Evolutionary conservation across 2,329 filamentous ascomycete species (phyloP).

Genomic region (Pseudocercospora cruenta): DNA sequence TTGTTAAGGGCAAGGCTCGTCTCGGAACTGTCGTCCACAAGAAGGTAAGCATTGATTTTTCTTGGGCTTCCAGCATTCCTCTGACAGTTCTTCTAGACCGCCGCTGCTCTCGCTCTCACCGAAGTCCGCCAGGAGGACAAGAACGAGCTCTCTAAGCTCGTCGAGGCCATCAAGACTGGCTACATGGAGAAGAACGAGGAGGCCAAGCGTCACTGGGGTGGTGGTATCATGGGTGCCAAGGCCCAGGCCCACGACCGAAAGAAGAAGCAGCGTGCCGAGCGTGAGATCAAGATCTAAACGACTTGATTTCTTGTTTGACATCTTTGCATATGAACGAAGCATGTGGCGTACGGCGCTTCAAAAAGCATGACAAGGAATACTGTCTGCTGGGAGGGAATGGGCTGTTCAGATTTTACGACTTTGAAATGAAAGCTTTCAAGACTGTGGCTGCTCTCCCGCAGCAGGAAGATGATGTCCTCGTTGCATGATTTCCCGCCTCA

Average conservation of each 20-base stretch:
- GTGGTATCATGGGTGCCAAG: slow-evolving; percentile 99
- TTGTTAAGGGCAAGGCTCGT: slow-evolving; percentile 99
- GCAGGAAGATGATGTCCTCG: slow-evolving; percentile 24
- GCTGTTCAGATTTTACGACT: slow-evolving; percentile 28
- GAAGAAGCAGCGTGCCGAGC: slow-evolving; percentile 92
- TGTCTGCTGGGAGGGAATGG: slow-evolving; percentile 27
- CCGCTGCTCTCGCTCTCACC: slow-evolving; percentile 91
- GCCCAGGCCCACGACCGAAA: slow-evolving; percentile 76
- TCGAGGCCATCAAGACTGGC: slow-evolving; percentile 95
- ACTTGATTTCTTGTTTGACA: slow-evolving; percentile 9
- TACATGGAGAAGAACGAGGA: slow-evolving; percentile 96
- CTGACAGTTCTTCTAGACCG: too few relatives aligned
- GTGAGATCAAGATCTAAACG: slow-evolving; percentile 92
- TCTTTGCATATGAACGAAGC: slow-evolving; percentile 19
- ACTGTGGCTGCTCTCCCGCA: slow-evolving; percentile 30
- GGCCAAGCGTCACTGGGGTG: slow-evolving; percentile 91
- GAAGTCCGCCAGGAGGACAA: slow-evolving; percentile 99
- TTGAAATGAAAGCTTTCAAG: slow-evolving; percentile 25
- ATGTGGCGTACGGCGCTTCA: slow-evolving; percentile 27
- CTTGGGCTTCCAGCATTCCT: too few relatives aligned
- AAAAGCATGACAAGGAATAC: slow-evolving; percentile 25
- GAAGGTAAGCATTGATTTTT: too few relatives aligned
- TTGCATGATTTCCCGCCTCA: background rate
- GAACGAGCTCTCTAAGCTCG: slow-evolving; percentile 94
- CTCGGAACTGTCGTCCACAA: slow-evolving; percentile 99